These are phyloP conservation scores for Candida nemodendra DNA, from an alignment of 805 yeast genomes.

Conservation along the genomic window DNA sequence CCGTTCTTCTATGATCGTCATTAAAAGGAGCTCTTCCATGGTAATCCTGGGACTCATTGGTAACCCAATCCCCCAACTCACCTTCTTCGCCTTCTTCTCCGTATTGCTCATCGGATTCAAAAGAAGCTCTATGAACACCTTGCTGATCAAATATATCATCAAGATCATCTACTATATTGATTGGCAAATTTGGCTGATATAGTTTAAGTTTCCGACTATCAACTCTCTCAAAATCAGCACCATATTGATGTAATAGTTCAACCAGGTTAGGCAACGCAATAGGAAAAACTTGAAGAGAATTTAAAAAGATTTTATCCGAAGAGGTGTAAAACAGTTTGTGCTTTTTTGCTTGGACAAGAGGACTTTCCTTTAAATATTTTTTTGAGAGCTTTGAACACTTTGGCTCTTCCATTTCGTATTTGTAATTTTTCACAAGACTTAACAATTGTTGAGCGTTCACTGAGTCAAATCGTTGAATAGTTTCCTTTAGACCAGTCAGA, in stretches of 20 bases:
- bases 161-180: conserved; percentile 64
- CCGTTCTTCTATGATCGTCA: conserved; percentile 39
- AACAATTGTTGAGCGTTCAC: conserved; percentile 70
- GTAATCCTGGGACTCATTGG: not conserved
- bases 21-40: conserved; percentile 6
- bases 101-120: conserved; percentile 7
- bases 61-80: conserved; percentile 1
- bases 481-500: conserved; percentile 58
- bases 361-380: conserved; percentile 39
- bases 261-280: conserved; percentile 68
- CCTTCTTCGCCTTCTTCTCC: conserved; percentile 15
- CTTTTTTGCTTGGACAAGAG: conserved; percentile 11
- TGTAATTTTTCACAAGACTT: conserved; percentile 70
- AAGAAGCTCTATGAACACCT: conserved; percentile 21
- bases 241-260: conserved; percentile 74
- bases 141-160: conserved; percentile 60
- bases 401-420: conserved; percentile 79
- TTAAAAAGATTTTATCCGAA: conserved; percentile 41
- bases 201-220: conserved; percentile 50
- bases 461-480: conserved; percentile 50
- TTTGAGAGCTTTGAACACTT: conserved; percentile 56
- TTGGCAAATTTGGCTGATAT: conserved; percentile 72
- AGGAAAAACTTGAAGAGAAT: conserved; percentile 51
- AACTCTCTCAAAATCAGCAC: conserved; percentile 69
- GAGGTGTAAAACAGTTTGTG: conserved; percentile 24